phyloP scores from a whole-genome alignment of 2,329 filamentous ascomycete genomes.

The Zymoseptoria crescenta region DNA sequence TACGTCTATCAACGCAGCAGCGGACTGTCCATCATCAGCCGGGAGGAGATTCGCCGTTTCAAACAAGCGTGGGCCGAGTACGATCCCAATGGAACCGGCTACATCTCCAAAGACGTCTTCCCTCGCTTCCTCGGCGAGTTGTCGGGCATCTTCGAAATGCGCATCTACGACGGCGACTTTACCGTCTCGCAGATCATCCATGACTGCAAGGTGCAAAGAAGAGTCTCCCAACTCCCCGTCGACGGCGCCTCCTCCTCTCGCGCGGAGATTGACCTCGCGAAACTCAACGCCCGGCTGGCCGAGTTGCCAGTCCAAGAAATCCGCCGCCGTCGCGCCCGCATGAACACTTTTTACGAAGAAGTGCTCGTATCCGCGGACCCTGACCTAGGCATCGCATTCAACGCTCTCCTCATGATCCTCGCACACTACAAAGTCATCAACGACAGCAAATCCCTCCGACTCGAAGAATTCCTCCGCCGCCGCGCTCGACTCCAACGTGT shows the following conservation, averaged over 20 bases:
- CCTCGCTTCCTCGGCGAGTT: slow-evolving; percentile 81
- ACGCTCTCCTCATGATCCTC: slow-evolving; percentile 84
- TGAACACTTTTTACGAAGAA: slow-evolving; percentile 96
- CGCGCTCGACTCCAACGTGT: slow-evolving; percentile 86
- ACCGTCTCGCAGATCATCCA: slow-evolving; percentile 83
- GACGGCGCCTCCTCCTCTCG: slow-evolving; percentile 27
- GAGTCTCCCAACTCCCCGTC: slow-evolving; percentile 44
- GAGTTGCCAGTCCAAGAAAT: slow-evolving; percentile 69
- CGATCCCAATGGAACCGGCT: slow-evolving; percentile 84
- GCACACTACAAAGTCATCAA: slow-evolving; percentile 99
- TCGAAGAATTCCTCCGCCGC: slow-evolving; percentile 90
- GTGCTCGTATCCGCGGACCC: slow-evolving; percentile 88
- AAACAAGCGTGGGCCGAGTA: slow-evolving; percentile 98
- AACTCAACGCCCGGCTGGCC: slow-evolving; percentile 64
- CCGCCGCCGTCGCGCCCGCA: slow-evolving; percentile 64
- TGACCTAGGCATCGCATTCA: slow-evolving; percentile 84
- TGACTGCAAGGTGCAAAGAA: slow-evolving; percentile 58
- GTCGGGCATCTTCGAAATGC: slow-evolving; percentile 93
- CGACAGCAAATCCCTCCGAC: slow-evolving; percentile 88
- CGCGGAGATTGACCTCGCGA: slow-evolving; percentile 59
- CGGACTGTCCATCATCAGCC: slow-evolving; percentile 79
- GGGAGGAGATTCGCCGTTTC: slow-evolving; percentile 91
- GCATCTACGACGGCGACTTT: slow-evolving; percentile 86
- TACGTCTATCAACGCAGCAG: slow-evolving; percentile 97
- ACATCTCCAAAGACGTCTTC: slow-evolving; percentile 82